These are phyloP conservation scores for Lepidium didymum DNA, from an alignment of 345 rosid species.

Conservation along the genomic window DNA sequence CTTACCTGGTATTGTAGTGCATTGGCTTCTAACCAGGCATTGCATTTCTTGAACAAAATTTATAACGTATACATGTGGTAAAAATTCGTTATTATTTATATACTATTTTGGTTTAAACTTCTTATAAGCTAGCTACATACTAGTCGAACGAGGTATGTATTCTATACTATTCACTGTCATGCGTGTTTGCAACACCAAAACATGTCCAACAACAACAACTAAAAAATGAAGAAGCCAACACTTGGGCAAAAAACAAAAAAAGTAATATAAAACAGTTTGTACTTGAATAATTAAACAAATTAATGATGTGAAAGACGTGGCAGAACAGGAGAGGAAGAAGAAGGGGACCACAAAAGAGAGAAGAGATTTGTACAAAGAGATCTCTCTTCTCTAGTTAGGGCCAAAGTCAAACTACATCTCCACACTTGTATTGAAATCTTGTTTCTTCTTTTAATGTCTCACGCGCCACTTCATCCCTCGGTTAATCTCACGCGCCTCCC, in stretches of 20 bases:
- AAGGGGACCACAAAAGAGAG: conserved; percentile 26
- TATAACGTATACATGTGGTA: background rate
- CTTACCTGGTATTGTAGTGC: background rate
- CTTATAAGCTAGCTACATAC: background rate
- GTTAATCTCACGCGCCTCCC: conserved; percentile 18
- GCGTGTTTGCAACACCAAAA: background rate
- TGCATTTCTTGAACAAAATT: background rate
- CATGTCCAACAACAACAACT: background rate
- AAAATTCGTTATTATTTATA: background rate
- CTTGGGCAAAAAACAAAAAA: background rate
- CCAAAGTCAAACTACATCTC: conserved; percentile 31
- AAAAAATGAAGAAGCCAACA: background rate
- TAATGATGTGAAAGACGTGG: conserved; percentile 14
- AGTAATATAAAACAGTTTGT: background rate
- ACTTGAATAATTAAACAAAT: background rate
- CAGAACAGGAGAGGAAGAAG: conserved; percentile 12
- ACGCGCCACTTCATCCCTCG: conserved; percentile 14
- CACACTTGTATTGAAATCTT: conserved; percentile 9
- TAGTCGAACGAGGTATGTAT: background rate
- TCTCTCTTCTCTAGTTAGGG: background rate
- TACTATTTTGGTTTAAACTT: background rate
- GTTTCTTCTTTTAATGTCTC: background rate
- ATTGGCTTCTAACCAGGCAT: background rate
- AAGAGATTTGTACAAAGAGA: background rate
- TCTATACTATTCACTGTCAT: background rate